Percentiles rank a stretch among this genome's conserved stretches.
These are phyloP conservation scores for Blastobotrys robertii DNA, from an alignment of 805 yeast genomes.

Conservation along the genomic window DNA sequence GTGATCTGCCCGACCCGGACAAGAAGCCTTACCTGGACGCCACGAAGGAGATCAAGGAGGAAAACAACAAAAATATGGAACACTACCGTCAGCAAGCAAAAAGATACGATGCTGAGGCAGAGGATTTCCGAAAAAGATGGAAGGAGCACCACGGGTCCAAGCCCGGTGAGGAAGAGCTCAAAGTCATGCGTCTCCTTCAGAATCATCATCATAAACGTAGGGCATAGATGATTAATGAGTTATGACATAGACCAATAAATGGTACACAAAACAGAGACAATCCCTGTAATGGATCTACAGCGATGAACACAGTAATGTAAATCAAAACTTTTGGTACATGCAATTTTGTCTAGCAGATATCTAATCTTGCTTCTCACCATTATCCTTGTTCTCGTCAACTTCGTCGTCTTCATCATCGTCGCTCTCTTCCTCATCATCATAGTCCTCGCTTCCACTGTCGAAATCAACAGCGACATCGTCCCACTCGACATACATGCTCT, in stretches of 20 bases:
- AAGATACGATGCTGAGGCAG: slow-evolving; percentile 30
- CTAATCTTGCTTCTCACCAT: slow-evolving; percentile 10
- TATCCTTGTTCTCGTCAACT: slow-evolving; percentile 17
- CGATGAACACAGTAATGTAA: too few species aligned
- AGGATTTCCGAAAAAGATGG: slow-evolving; percentile 31
- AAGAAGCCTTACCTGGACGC: slow-evolving; percentile 29
- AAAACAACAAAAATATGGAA: slow-evolving; percentile 25
- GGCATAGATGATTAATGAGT: background rate
- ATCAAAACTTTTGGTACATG: too few species aligned
- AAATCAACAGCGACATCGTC: slow-evolving; percentile 50
- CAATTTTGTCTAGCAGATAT: background rate
- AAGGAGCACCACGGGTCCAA: slow-evolving; percentile 26
- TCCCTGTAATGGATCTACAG: too few species aligned
- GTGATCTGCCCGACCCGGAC: slow-evolving; percentile 29
- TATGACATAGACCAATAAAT: too few species aligned
- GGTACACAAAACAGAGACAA: too few species aligned
- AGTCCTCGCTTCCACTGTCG: slow-evolving; percentile 36
- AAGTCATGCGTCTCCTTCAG: slow-evolving; percentile 13
- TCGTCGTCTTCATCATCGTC: slow-evolving; percentile 25
- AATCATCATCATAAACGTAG: slow-evolving; percentile 1
- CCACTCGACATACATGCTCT: slow-evolving; percentile 71
- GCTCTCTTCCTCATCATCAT: slow-evolving; percentile 26
- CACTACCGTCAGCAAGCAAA: slow-evolving; percentile 24
- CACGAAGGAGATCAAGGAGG: slow-evolving; percentile 26
- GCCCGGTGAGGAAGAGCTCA: slow-evolving; percentile 22